Evolutionary conservation across 2,329 filamentous ascomycete species (phyloP), one percentile per base, ranked within the genome.

Genomic region (Talaromyces verruculosus): DNA sequence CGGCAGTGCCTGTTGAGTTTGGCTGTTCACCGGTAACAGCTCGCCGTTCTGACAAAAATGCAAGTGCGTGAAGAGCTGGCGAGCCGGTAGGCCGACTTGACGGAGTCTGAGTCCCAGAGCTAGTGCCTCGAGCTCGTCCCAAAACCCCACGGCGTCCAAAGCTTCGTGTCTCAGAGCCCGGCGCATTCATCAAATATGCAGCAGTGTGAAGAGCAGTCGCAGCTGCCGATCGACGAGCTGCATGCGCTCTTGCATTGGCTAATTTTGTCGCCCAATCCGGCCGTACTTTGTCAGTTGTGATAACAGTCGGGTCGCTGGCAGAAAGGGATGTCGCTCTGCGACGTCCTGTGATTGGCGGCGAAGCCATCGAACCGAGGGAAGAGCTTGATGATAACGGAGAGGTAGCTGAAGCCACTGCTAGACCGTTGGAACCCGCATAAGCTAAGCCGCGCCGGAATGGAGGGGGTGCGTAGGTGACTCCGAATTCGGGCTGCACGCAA

Each of bases 191-290:
- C 61, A 98, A 82, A 75, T 98, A 98, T 0, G 95, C 95, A 5
- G 95, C 95, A 33, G 95, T 96, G 71, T 99, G 95, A 3, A 98
- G 81, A 17, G 95, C 94, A 0, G 95, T 98, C 0, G 95, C 95
- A 0, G 95, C 95, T 0, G 95, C 95, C 28, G 95, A 92, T 69
- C 95, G 85, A 67, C 95, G 86, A 5, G 95, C 88, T 68, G 93
- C 90, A 75, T 97, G 92, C 5, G 92, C 89, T 63, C 93, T 88
- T 65, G 94, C 94, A 71, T 91, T 87, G 13, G 91, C 88, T 61
- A 99, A 83, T 76, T 98, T 99, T 66, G 90, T 89, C 0, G 92
- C 88, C 95, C 95, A 99, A 72, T 99, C 95, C 0, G 95, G 95
- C 17, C 95, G 90, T 62, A 99, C 89, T 64, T 88, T 89, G 75